phyloP scores from a whole-genome alignment of 768 basidiomycete species.

The Lactarius vividus region DNA sequence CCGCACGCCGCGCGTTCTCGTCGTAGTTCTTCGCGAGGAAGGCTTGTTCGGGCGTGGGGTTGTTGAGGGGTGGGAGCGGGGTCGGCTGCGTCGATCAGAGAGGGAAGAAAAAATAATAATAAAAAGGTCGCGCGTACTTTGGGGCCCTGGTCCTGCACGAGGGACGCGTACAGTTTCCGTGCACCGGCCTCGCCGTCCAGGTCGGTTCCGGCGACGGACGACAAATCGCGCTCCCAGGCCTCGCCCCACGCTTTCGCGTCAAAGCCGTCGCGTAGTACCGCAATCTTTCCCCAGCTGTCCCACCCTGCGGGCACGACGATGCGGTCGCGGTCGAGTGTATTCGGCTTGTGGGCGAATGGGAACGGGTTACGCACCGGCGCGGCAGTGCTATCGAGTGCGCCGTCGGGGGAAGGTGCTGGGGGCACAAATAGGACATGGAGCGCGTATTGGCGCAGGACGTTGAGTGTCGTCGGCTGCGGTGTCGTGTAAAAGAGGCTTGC shows the following conservation, averaged over 20 bases:
- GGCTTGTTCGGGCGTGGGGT: slow-evolving; percentile 81
- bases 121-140: slow-evolving; percentile 49
- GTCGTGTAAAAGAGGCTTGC: slow-evolving; percentile 92
- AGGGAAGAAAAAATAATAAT: neutral
- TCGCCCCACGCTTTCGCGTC: slow-evolving; percentile 79
- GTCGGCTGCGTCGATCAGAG: slow-evolving; percentile 45
- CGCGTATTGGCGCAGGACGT: slow-evolving; percentile 76
- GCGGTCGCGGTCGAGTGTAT: slow-evolving; percentile 88
- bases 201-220: slow-evolving; percentile 37
- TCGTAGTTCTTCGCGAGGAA: slow-evolving; percentile 93
- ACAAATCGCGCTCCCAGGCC: slow-evolving; percentile 73
- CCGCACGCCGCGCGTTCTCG: slow-evolving; percentile 84
- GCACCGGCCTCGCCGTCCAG: slow-evolving; percentile 49
- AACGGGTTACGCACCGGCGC: slow-evolving; percentile 73
- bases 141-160: slow-evolving; percentile 73
- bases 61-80: slow-evolving; percentile 72
- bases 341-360: slow-evolving; percentile 83
- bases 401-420: slow-evolving; percentile 53
- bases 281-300: slow-evolving; percentile 98
- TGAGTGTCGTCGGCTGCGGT: slow-evolving; percentile 68
- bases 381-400: slow-evolving; percentile 35
- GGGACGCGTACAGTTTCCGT: slow-evolving; percentile 59
- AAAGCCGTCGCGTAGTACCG: slow-evolving; percentile 86
- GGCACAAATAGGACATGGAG: slow-evolving; percentile 78
- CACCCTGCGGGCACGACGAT: slow-evolving; percentile 93